Evolutionary conservation across 352 stramenopile species (phyloP).

Genomic region (Phytophthora pinifolia): DNA sequence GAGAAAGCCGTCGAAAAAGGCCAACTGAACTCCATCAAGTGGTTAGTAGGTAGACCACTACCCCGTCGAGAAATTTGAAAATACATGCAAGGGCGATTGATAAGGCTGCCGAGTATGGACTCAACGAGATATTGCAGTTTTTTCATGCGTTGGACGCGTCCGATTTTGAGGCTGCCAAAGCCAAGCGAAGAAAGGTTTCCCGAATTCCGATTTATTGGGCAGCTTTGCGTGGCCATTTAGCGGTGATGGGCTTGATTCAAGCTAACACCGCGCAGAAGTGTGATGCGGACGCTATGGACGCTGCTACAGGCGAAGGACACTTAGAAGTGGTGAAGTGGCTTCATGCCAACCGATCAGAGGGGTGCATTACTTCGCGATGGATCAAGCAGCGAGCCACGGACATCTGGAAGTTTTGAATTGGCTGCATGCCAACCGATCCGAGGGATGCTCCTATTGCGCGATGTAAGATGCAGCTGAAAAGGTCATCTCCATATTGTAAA

Average conservation of each 20-base stretch:
- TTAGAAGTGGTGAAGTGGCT: background rate
- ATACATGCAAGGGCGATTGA: too few species aligned
- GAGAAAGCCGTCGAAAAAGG: background rate
- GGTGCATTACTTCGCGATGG: background rate
- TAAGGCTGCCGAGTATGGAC: background rate
- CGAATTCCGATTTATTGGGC: background rate
- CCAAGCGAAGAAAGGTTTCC: too few species aligned
- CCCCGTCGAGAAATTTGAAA: too few species aligned
- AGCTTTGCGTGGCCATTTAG: background rate
- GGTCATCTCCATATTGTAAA: too few species aligned
- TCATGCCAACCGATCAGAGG: background rate
- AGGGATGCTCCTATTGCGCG: background rate
- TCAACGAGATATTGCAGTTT: background rate
- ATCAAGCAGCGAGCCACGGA: background rate
- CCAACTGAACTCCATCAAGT: background rate
- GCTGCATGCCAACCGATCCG: background rate
- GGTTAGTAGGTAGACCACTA: background rate
- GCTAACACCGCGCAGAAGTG: background rate
- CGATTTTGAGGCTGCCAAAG: background rate
- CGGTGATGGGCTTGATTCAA: background rate
- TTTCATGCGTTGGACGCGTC: background rate
- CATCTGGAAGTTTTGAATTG: slow-evolving; percentile 2
- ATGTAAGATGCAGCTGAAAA: too few species aligned
- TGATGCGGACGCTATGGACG: background rate
- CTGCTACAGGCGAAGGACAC: background rate